phyloP scores from a whole-genome alignment of 345 rosid genomes.

The Pseudoturritis turrita region DNA sequence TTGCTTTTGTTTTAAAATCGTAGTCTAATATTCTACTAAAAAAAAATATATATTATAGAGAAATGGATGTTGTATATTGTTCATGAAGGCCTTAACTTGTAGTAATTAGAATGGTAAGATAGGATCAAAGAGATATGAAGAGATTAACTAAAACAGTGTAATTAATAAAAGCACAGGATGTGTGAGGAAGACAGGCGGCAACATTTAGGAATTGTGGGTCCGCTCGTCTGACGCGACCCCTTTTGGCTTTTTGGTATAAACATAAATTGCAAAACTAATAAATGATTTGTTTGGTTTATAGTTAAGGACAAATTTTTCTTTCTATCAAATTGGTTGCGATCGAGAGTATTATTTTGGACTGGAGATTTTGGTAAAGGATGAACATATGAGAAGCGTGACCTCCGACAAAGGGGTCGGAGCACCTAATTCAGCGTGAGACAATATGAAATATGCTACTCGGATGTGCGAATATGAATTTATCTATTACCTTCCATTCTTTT shows the following conservation, averaged over 20 bases:
- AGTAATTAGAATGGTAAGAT: no score
- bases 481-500: no score
- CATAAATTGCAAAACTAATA: not conserved
- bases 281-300: constrained; percentile 9
- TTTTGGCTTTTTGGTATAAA: constrained; percentile 13
- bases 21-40: not conserved
- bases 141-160: constrained; percentile 8
- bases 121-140: not conserved
- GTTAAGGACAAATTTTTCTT: not conserved
- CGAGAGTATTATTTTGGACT: no score
- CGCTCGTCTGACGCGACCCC: not conserved
- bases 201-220: constrained; percentile 14
- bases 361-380: no score
- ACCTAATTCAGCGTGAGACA: no score
- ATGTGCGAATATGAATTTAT: no score
- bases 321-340: no score
- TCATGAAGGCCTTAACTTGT: not conserved
- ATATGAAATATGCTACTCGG: no score
- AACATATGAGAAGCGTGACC: no score
- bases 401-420: no score
- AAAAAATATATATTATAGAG: no score
- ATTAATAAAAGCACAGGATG: constrained; percentile 14
- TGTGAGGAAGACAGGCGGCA: constrained; percentile 25
- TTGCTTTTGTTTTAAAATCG: not conserved
- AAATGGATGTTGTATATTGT: not conserved